Evolutionary conservation across 371 early-diverging fungal species (phyloP), one percentile per base, ranked within the genome.

Genomic region (Mucor racemosus): DNA sequence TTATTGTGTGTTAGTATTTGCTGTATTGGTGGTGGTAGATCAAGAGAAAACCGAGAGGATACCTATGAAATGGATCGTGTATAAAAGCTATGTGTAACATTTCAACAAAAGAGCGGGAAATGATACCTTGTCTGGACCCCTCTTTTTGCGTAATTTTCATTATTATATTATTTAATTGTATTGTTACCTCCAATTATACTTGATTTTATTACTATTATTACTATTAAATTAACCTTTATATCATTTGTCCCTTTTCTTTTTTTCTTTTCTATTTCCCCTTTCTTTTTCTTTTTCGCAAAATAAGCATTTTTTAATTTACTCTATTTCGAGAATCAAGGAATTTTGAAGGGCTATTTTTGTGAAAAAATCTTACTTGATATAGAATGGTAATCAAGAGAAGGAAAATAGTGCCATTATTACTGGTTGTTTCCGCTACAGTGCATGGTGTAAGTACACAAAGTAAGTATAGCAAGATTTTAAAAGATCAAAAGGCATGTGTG

Each of bases 1-100:
- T 39, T 71, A 10, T 56, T 66, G 13, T 19, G 44, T 1, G n/a
- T 71, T 11, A 71, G 60, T 63, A n/a, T 66, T 5, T 71, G 67
- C 31, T 66, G 62, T 14, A 55, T 53, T 19, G 53, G 31, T 21
- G 31, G 53, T 1, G 31, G 55, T 15, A 55, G 17, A 55, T 34
- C 55, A 55, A 55, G 35, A 35, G 7, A 8, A 35, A 35, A 35
- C 17, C 1, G 13, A 17, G 35, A 55, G 15, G 34, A 55, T 17
- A 44, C 17, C 44, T 53, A 53, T 14, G 34, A 31, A 7, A 55
- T 55, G 55, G 15, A 33, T 55, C 55, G 33, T 55, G 35, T 55
- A 17, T 55, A 55, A 11, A 33, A 50, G n/a, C 50, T 38, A 38
- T 13, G 50, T 50, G 50, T 50, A 50, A 50, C 50, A 50, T 19